phyloP scores from a whole-genome alignment of 805 yeast species.

The Kluyveromyces nonfermentans region DNA sequence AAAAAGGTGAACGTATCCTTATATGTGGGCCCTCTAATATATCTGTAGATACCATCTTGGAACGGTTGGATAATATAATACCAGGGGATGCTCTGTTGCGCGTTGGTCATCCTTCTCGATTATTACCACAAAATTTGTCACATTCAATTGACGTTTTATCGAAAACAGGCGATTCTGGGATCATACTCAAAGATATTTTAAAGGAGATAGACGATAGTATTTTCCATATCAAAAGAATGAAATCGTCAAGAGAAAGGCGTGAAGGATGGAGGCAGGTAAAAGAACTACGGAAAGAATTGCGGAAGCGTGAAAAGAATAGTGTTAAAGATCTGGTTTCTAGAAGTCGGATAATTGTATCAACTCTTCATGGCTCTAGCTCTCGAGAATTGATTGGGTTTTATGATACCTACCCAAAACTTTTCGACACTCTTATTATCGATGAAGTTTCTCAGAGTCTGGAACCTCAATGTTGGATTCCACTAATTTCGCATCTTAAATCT shows the following conservation, averaged over 20 bases:
- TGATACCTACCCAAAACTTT: constrained; percentile 32
- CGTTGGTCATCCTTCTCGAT: constrained; percentile 89
- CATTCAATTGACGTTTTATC: constrained; percentile 74
- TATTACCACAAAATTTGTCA: constrained; percentile 47
- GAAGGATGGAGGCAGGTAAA: constrained; percentile 63
- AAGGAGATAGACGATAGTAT: constrained; percentile 58
- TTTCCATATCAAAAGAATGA: constrained; percentile 49
- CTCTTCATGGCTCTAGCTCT: constrained; percentile 83
- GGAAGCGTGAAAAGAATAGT: constrained; percentile 54
- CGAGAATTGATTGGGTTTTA: constrained; percentile 53
- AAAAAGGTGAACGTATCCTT: constrained; percentile 48
- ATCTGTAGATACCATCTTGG: constrained; percentile 84
- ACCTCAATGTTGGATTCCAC: constrained; percentile 95
- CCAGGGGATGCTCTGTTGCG: constrained; percentile 51
- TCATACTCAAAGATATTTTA: constrained; percentile 56
- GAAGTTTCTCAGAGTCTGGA: constrained; percentile 93
- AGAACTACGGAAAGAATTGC: constrained; percentile 58
- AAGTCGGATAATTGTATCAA: constrained; percentile 66
- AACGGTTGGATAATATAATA: constrained; percentile 45
- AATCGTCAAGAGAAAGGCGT: constrained; percentile 53
- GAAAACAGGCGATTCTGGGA: constrained; percentile 47
- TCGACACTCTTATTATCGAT: constrained; percentile 81
- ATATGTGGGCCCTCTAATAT: constrained; percentile 94
- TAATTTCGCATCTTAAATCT: constrained; percentile 52
- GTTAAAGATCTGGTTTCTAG: constrained; percentile 46